Percentiles rank a stretch among this genome's conserved stretches.
phyloP scores from a whole-genome alignment of 495 filamentous ascomycete genomes.

The Stereocaulon alpinum region DNA sequence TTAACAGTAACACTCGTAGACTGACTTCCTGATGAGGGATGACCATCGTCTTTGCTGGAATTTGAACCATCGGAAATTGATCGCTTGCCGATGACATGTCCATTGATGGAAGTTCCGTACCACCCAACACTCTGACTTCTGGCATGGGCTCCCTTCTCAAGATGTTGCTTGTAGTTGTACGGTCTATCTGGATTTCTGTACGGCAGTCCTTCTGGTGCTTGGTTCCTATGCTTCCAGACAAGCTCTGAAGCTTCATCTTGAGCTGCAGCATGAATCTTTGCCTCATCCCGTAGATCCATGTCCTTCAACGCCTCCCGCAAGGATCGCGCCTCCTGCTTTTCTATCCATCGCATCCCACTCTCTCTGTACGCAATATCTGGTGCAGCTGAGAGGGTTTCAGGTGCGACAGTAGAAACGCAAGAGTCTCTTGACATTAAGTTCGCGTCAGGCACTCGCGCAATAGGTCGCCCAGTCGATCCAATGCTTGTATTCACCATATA shows the following conservation, averaged over 20 bases:
- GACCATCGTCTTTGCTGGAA: slow-evolving; percentile 24
- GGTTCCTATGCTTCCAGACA: slow-evolving; percentile 74
- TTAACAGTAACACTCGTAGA: not conserved
- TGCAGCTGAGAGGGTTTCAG: slow-evolving; percentile 23
- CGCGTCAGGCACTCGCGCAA: slow-evolving; percentile 35
- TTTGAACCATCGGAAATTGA: slow-evolving; percentile 43
- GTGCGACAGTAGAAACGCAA: slow-evolving; percentile 30
- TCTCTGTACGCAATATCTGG: slow-evolving; percentile 64
- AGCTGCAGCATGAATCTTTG: slow-evolving; percentile 59
- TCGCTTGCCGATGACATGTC: slow-evolving; percentile 24
- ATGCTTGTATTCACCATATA: slow-evolving; percentile 19
- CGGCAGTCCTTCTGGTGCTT: slow-evolving; percentile 44
- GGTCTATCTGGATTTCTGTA: slow-evolving; percentile 47
- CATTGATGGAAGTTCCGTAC: slow-evolving; percentile 32
- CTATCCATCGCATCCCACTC: slow-evolving; percentile 70
- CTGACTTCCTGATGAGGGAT: slow-evolving; percentile 9
- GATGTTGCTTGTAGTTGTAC: slow-evolving; percentile 49
- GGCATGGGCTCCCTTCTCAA: slow-evolving; percentile 52
- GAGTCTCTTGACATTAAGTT: slow-evolving; percentile 32
- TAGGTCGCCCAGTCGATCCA: slow-evolving; percentile 32
- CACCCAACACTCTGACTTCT: slow-evolving; percentile 48
- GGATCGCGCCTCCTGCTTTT: slow-evolving; percentile 72
- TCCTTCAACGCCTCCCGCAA: slow-evolving; percentile 71
- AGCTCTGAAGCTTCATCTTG: slow-evolving; percentile 80
- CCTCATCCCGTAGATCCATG: slow-evolving; percentile 63